Evolutionary conservation across 257 asterid species (phyloP).

Genomic region (Ilex asprella): DNA sequence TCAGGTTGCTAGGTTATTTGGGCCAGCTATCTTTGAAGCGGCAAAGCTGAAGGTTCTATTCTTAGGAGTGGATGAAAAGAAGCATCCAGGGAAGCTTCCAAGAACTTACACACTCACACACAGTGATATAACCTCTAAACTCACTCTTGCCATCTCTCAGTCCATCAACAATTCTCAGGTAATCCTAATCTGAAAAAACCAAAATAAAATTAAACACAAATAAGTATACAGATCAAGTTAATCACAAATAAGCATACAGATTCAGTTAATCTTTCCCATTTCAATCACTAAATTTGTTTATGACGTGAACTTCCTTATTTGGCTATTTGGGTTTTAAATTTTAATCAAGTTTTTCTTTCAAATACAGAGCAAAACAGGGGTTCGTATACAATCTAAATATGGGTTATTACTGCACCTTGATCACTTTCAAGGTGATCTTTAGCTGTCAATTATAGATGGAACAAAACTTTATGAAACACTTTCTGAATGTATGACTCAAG

Average conservation of each 20-base stretch:
- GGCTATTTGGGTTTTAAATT: background rate
- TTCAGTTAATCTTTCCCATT: background rate
- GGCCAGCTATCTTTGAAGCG: conserved; percentile 80
- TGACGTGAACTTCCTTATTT: background rate
- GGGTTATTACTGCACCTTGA: no score
- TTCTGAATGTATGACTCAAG: no score
- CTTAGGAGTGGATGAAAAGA: conserved; percentile 51
- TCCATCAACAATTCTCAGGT: conserved; percentile 64
- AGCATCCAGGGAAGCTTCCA: conserved; percentile 63
- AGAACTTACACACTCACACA: conserved; percentile 76
- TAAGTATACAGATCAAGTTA: background rate
- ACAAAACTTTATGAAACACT: no score
- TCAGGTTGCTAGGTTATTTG: conserved; percentile 83
- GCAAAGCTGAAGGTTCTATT: conserved; percentile 63
- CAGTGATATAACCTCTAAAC: conserved; percentile 60
- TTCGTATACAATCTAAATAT: no score
- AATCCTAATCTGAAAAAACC: background rate
- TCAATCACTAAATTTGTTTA: background rate
- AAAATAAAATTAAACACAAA: no score
- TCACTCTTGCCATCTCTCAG: conserved; percentile 70
- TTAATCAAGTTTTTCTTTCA: background rate
- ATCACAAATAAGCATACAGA: background rate
- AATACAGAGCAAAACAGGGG: background rate
- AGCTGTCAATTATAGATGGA: no score
- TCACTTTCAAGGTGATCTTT: no score